Evolutionary conservation across 768 basidiomycete genomes (phyloP).

Genomic region (Xerocomellus dryophilus): DNA sequence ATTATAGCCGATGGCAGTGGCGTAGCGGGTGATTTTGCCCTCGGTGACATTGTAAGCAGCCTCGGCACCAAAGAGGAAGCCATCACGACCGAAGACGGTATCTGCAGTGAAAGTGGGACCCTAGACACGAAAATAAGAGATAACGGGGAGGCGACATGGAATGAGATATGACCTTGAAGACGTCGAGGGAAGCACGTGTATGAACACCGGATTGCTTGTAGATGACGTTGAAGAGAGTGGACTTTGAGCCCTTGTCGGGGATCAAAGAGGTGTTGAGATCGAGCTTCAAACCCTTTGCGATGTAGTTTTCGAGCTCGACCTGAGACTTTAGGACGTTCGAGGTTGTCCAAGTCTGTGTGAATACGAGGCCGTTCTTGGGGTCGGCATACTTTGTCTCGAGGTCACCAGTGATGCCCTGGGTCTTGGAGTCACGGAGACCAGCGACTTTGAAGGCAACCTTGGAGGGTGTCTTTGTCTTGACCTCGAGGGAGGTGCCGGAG

Average conservation of each 20-base stretch:
- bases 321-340: constrained; percentile 87
- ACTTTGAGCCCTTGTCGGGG: constrained; percentile 85
- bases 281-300: constrained; percentile 96
- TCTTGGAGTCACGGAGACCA: constrained; percentile 76
- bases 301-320: constrained; percentile 94
- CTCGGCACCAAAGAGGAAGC: constrained; percentile 96
- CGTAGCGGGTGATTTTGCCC: constrained; percentile 89
- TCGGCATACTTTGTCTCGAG: constrained; percentile 94
- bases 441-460: constrained; percentile 92
- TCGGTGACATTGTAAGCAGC: constrained; percentile 95
- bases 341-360: constrained; percentile 97
- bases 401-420: constrained; percentile 75
- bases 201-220: constrained; percentile 98
- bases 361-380: constrained; percentile 86
- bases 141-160: not conserved
- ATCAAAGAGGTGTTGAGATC: constrained; percentile 80
- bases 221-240: constrained; percentile 74
- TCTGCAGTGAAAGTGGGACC: constrained; percentile 98
- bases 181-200: constrained; percentile 84
- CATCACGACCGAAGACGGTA: constrained; percentile 92
- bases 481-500: constrained; percentile 67
- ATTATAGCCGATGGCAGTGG: constrained; percentile 89
- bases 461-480: constrained; percentile 87
- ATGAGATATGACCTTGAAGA: constrained; percentile 75
- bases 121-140: constrained; percentile 38